Conservation (phyloP, 2,329 filamentous ascomycete species). For the Claviceps sp. region DNA sequence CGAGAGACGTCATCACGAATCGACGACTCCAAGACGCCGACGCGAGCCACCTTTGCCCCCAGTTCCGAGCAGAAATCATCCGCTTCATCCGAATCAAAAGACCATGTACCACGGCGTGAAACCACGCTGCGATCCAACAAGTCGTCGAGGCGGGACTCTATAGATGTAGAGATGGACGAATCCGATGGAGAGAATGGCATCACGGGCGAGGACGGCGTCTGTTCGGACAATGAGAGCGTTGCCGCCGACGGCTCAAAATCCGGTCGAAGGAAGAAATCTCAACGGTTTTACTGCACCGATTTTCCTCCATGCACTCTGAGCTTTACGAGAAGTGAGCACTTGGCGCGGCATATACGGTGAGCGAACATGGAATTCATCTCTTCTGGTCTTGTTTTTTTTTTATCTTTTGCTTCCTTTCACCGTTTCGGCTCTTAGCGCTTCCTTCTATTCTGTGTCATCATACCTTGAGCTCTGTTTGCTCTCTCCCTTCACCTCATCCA, state of each 20-base stretch:
- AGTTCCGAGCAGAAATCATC: slow-evolving; percentile 35
- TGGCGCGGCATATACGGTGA: slow-evolving; percentile 86
- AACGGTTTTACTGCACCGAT: slow-evolving; percentile 91
- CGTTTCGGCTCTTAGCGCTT: background rate
- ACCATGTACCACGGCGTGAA: slow-evolving; percentile 23
- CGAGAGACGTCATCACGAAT: slow-evolving; percentile 12
- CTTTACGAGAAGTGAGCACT: slow-evolving; percentile 90
- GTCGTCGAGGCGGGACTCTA: slow-evolving; percentile 40
- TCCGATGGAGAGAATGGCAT: slow-evolving; percentile 48
- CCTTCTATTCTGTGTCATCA: background rate
- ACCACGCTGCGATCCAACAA: slow-evolving; percentile 48
- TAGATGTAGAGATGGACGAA: slow-evolving; percentile 66
- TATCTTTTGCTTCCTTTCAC: background rate
- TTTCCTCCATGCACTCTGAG: slow-evolving; percentile 88
- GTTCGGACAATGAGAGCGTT: slow-evolving; percentile 53
- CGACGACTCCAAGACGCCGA: slow-evolving; percentile 47
- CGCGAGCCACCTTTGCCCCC: slow-evolving; percentile 38
- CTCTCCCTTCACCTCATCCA: background rate
- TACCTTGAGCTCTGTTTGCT: background rate
- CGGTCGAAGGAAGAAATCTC: slow-evolving; percentile 89
- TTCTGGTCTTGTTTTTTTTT: no score
- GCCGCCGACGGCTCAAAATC: slow-evolving; percentile 54
- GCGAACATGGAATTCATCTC: background rate
- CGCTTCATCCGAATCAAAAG: slow-evolving; percentile 33
- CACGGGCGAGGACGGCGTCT: slow-evolving; percentile 33